phyloP scores from a whole-genome alignment of 208 protist genomes.

The Phytomonas sp. region DNA sequence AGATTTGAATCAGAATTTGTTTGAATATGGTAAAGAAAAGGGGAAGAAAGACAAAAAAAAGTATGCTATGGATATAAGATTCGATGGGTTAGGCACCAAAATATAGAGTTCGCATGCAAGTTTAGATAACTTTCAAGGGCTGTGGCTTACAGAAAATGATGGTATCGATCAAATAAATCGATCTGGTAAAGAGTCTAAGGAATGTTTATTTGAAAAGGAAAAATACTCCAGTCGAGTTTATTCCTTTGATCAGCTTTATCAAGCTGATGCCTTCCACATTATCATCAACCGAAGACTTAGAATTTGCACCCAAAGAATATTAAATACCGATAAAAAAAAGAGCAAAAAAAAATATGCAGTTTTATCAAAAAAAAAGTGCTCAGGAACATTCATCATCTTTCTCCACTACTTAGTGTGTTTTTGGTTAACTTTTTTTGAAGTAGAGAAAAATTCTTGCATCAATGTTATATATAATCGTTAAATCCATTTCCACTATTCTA shows the following conservation, averaged over 20 bases:
- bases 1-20: background rate
- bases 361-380: background rate
- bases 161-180: background rate
- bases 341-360: background rate
- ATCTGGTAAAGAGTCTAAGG: background rate
- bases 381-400: background rate
- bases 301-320: no score
- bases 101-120: background rate
- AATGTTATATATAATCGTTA: background rate
- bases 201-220: background rate
- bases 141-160: background rate
- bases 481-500: background rate
- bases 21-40: conserved; percentile 7
- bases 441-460: background rate
- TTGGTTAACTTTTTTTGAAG: background rate
- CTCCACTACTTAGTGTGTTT: background rate
- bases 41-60: background rate
- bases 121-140: background rate
- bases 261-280: background rate
- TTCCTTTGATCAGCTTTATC: background rate
- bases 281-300: no score
- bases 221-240: background rate
- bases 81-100: background rate
- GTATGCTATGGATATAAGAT: background rate
- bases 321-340: background rate